Percentiles rank a stretch among this genome's conserved stretches.
These are phyloP conservation scores for Russula sp. DNA, from an alignment of 768 basidiomycete genomes.

Conservation along the genomic window DNA sequence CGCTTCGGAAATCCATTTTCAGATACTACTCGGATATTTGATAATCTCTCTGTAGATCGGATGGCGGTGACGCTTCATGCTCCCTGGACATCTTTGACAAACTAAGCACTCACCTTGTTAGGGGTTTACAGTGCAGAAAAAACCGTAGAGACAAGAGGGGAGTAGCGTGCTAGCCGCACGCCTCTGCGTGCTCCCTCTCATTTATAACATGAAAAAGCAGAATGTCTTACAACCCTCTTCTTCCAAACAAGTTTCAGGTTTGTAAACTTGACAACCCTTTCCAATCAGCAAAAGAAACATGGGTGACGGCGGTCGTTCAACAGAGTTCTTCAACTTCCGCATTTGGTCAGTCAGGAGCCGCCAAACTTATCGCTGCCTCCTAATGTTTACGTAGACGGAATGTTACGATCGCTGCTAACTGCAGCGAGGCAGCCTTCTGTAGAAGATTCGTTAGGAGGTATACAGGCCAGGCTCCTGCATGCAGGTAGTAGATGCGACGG, in stretches of 20 bases:
- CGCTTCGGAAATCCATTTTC: slow-evolving; percentile 22
- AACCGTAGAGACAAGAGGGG: slow-evolving; percentile 20
- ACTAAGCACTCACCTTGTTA: slow-evolving; percentile 18
- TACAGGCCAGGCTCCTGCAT: slow-evolving; percentile 18
- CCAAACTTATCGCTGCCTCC: slow-evolving; percentile 19
- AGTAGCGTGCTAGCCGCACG: slow-evolving; percentile 19
- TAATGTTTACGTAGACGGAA: slow-evolving; percentile 26
- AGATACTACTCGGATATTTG: neutral
- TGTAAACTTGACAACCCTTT: slow-evolving; percentile 25
- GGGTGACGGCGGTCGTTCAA: slow-evolving; percentile 12
- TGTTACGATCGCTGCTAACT: slow-evolving; percentile 25
- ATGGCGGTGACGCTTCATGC: slow-evolving; percentile 5
- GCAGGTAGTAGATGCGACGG: slow-evolving; percentile 15
- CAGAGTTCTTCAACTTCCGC: slow-evolving; percentile 16
- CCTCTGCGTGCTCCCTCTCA: slow-evolving; percentile 21
- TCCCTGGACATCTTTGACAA: slow-evolving; percentile 14
- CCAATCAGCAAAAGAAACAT: slow-evolving; percentile 15
- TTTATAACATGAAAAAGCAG: slow-evolving; percentile 25
- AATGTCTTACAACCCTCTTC: slow-evolving; percentile 19
- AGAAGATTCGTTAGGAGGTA: slow-evolving; percentile 23
- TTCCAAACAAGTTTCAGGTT: slow-evolving; percentile 21
- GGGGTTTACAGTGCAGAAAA: slow-evolving; percentile 11
- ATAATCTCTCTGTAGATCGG: slow-evolving; percentile 5
- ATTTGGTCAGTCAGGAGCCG: slow-evolving; percentile 17
- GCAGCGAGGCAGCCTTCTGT: slow-evolving; percentile 28